A percentile compares a stretch with the other conserved stretches of the same genome.
Evolutionary conservation across 2,329 filamentous ascomycete species (phyloP).

Genomic region (Pyrenophora graminea): DNA sequence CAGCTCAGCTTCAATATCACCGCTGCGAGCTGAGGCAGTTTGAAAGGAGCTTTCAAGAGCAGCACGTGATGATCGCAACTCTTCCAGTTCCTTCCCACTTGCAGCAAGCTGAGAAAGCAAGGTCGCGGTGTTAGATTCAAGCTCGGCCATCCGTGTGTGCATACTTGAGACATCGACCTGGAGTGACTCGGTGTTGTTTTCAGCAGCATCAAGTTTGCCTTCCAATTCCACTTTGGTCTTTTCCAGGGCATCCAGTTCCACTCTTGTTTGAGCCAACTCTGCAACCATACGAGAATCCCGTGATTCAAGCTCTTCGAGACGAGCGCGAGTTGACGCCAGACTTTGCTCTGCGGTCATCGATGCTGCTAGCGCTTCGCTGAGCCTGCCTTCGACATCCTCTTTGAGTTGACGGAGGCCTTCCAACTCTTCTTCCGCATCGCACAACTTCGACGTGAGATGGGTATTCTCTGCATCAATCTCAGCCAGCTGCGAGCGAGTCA

Average conservation of each 20-base stretch:
- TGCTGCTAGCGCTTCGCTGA: constrained; percentile 7
- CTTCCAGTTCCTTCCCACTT: constrained; percentile 20
- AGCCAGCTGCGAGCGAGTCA: constrained; percentile 15
- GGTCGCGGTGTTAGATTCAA: constrained; percentile 24
- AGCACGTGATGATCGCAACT: neutral
- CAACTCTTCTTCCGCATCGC: constrained; percentile 15
- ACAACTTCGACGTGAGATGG: constrained; percentile 17
- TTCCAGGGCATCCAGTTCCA: constrained; percentile 20
- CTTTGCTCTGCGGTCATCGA: constrained; percentile 12
- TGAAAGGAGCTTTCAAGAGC: neutral
- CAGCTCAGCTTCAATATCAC: constrained; percentile 25
- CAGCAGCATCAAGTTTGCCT: constrained; percentile 13
- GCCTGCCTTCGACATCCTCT: constrained; percentile 12
- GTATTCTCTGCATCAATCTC: constrained; percentile 20
- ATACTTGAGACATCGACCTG: constrained; percentile 23
- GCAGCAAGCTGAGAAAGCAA: constrained; percentile 23
- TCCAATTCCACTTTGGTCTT: constrained; percentile 17
- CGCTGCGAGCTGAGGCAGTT: constrained; percentile 4
- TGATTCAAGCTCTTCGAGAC: constrained; percentile 12
- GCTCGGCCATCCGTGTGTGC: constrained; percentile 17
- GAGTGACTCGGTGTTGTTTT: constrained; percentile 12
- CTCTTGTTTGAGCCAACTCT: constrained; percentile 3
- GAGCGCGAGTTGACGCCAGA: constrained; percentile 12
- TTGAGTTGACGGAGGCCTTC: constrained; percentile 20
- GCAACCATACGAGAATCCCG: constrained; percentile 9